Evolutionary conservation across 768 basidiomycete species (phyloP), one percentile per base, ranked within the genome.

Genomic region (Hortiboletus campestris): DNA sequence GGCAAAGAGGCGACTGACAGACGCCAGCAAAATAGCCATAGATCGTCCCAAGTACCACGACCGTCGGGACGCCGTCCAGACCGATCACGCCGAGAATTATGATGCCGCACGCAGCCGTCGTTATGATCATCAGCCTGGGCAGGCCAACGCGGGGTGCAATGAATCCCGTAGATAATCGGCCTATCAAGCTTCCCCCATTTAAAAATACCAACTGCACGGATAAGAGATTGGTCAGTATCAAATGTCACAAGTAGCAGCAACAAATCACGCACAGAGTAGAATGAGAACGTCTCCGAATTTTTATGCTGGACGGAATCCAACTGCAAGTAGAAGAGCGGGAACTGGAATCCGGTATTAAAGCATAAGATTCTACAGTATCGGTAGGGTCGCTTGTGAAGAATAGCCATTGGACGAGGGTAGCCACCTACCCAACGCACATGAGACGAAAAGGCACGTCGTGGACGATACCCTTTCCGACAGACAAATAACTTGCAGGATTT

Each of bases 271-370:
- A 84, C 84, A 31, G 77, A 77, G 55, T 84, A 84, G 56, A 86
- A 85, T 1, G 84, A 80, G 6, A 85, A 70, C n/a, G 65, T 69
- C 10, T 74, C 64, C 16, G 71, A 65, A 38, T 81, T 72, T 1
- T 78, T 77, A 51, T 81, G 80, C 46, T 73, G 67, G 29, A 80
- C 71, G 1, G 83, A 75, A 53, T 80, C 77, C 13, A 84, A 65
- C 58, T 86, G 84, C 8, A 85, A 60, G 62, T 80, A 85, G 67
- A 82, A 84, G 17, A 82, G 70, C 0, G 83, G 82, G 44, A 75
- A 81, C 55, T 75, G 82, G 32, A 81, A 61, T 3, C 77, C 79
- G 2, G 65, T 58, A 6, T 75, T 62, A 16, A 74, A 71, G 40
- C 72, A 51, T 0, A 65, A 2, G 14, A 55, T 36, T 59, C 68